Percentiles rank a stretch among this genome's conserved stretches.
These are phyloP conservation scores for Gentiana straminea DNA, from an alignment of 257 asterid species.

Conservation along the genomic window DNA sequence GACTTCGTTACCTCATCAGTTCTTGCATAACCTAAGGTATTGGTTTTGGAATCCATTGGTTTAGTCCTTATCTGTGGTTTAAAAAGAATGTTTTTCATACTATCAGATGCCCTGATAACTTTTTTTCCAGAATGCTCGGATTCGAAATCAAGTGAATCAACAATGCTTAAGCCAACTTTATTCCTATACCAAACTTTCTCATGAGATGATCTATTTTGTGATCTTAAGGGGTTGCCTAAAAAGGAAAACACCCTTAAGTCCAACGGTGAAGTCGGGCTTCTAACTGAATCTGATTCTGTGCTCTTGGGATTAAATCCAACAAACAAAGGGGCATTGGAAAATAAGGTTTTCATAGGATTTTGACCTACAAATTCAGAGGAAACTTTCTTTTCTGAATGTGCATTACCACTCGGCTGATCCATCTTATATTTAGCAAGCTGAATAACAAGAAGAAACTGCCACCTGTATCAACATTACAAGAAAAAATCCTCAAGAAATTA, in stretches of 20 bases:
- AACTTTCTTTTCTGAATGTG: no score
- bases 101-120: constrained; percentile 29
- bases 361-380: no score
- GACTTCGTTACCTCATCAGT: constrained; percentile 26
- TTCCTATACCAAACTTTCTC: constrained; percentile 59
- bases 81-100: constrained; percentile 41
- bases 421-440: no score
- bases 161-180: constrained; percentile 85
- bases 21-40: no score
- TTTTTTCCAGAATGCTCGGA: constrained; percentile 23
- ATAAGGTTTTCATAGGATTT: neutral
- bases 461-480: no score
- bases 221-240: constrained; percentile 64
- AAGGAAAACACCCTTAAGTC: constrained; percentile 69
- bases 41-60: constrained; percentile 23
- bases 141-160: constrained; percentile 66
- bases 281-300: constrained; percentile 74
- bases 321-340: neutral
- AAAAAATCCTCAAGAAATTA: no score
- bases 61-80: constrained; percentile 48
- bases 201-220: constrained; percentile 20
- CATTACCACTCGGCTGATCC: no score
- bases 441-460: no score
- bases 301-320: constrained; percentile 48
- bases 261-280: constrained; percentile 88